phyloP scores from a whole-genome alignment of 345 rosid genomes.

The Rubroshorea leprosula region DNA sequence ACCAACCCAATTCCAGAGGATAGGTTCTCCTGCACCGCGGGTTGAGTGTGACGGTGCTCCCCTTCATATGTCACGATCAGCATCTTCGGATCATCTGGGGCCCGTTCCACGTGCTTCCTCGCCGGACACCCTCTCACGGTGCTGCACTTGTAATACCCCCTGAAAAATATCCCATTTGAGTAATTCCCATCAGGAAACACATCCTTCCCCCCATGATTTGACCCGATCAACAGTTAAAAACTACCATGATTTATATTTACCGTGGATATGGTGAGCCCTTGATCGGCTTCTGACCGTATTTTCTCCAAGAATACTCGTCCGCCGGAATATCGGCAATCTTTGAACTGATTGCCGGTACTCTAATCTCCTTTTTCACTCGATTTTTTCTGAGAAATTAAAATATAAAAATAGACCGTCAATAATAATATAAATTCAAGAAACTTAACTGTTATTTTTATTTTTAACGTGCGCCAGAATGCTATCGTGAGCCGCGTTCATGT shows the following conservation, averaged over 20 bases:
- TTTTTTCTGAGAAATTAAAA: conserved; percentile 50
- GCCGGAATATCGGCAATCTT: conserved; percentile 93
- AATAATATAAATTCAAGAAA: no score
- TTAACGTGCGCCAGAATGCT: no score
- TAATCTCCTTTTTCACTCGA: conserved; percentile 59
- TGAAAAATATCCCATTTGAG: no score
- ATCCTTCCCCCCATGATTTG: no score
- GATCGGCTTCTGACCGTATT: conserved; percentile 95
- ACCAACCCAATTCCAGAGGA: conserved; percentile 44
- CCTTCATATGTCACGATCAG: conserved; percentile 88
- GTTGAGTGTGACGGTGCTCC: conserved; percentile 67
- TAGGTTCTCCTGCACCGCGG: conserved; percentile 52
- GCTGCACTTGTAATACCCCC: conserved; percentile 95
- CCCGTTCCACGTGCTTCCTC: conserved; percentile 95
- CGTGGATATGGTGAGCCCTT: conserved; percentile 96
- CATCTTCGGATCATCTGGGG: conserved; percentile 77
- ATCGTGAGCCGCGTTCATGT: no score
- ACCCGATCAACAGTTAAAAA: no score
- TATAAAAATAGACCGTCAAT: no score
- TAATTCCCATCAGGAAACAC: no score
- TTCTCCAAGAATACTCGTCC: no score
- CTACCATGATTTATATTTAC: no score
- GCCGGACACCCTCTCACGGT: conserved; percentile 85
- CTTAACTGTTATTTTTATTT: no score
- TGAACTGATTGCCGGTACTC: conserved; percentile 85